Base-by-base conservation (phyloP, 257 asterid species). In the Solanum neorickii region DNA sequence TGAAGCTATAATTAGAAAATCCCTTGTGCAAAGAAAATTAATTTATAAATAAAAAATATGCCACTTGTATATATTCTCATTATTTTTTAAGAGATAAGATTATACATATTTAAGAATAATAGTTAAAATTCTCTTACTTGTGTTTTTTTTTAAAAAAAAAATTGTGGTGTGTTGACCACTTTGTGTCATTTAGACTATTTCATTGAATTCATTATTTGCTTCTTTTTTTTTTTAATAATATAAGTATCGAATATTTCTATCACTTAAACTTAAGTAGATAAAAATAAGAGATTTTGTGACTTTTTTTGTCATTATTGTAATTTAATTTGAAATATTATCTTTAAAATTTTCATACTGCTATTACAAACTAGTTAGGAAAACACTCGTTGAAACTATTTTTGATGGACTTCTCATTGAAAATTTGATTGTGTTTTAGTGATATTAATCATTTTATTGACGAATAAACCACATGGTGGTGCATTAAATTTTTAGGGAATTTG, bases 141-240 rank as follows among this genome's bases (percentile, higher is more conserved):
- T 15, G 1, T 7, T 52, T 52, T 1, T 12, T 27, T 12, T 29
- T 2, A 29, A 31, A 33, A 33, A 31, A 33, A 1, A 6, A 27
- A 4, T 5, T 5, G 9, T 27, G 11, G 0, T 27, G 16, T 68
- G 5, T 20, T 56, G 0, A 20, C 0, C 66, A 56, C 0, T 56
- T 20, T 56, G 12, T 5, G 0, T 27, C 5, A 1, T 0, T 1
- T 68, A 68, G 12, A 27, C 23, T 68, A 68, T 68, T 68, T 15
- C 16, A 31, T 16, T 7, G 0, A 0, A 31, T 23, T 5, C 39
- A 37, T 11, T 31, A 70, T 15, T 0, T 70, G 1, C 0, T 8
- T 4, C 2, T 21, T 70, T 70, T 33, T 2, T 3, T 21, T 70
- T 70, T 33, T 7, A 2, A 0, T 1, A 8, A 70, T 9, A 70